Conservation (phyloP, 306 rosid species). For the Cicer chorassanicum region DNA sequence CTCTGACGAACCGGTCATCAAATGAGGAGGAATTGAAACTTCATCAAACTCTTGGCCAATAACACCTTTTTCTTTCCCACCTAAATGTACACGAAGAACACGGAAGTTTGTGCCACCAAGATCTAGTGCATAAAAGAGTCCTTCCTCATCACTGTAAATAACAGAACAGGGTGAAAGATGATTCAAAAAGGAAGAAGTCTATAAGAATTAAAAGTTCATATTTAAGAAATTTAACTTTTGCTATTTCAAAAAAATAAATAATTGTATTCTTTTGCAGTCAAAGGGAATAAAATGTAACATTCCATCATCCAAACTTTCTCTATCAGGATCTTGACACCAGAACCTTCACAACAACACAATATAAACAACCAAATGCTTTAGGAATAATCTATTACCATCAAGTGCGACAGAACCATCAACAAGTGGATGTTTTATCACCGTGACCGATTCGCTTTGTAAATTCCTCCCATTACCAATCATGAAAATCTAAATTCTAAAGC, state of each 20-base stretch:
- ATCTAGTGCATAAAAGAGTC: slow-evolving; percentile 84
- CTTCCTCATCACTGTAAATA: slow-evolving; percentile 73
- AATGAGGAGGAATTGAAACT: slow-evolving; percentile 85
- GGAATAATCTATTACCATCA: slow-evolving; percentile 24
- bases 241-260: neutral
- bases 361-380: slow-evolving; percentile 34
- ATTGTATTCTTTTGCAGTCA: no score
- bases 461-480: neutral
- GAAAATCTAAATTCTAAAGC: slow-evolving; percentile 1
- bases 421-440: neutral
- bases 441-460: slow-evolving; percentile 6
- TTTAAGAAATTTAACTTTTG: neutral
- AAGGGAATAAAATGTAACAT: slow-evolving; percentile 7
- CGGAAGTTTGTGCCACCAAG: slow-evolving; percentile 98
- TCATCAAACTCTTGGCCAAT: slow-evolving; percentile 66
- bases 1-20: slow-evolving; percentile 84
- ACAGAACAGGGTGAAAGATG: slow-evolving; percentile 29
- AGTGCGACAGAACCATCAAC: slow-evolving; percentile 6
- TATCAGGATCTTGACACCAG: neutral
- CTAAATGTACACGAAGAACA: slow-evolving; percentile 85
- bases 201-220: slow-evolving; percentile 26
- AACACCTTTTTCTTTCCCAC: slow-evolving; percentile 73
- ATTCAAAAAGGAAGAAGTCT: neutral
- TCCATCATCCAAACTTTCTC: slow-evolving; percentile 12
- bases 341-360: slow-evolving; percentile 19